Evolutionary conservation across 116 monocot species (phyloP), one percentile per base, ranked within the genome.

Genomic region (Cymodocea nodosa): DNA sequence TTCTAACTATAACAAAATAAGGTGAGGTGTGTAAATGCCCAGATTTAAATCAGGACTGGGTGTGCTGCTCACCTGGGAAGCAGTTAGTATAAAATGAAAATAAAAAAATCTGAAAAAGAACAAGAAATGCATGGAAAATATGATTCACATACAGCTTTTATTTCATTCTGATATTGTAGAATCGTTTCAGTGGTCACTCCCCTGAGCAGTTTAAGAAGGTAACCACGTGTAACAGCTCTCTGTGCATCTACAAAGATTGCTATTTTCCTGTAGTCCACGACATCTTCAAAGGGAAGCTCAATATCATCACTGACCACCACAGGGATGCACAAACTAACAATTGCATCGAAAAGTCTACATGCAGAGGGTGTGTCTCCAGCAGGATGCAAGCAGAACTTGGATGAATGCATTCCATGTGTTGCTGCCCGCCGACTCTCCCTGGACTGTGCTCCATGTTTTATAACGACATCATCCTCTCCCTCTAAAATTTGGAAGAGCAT

Each of bases 351-450:
- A 48, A 95, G 74, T 65, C 94, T 78, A 66, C 95, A 95, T 60
- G 95, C 95, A 24, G 95, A 90, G 9, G 95, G 90, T 14, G 95
- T 90, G 68, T 90, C 90, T 24, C 95, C 90, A 39, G 95, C 95
- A 65, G 90, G 95, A 77, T 95, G 95, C 49, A 95, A 66, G 56
- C 95, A 95, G 58, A 90, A 95, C 65, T 85, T 95, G 56, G 95
- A 95, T 48, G 90, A 87, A 64, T 95, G 90, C 95, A 95, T 90
- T 36, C 95, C 95, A 51, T 78, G 81, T 36, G 79, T 83, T 60
- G 95, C 90, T 77, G 81, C 83, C 15, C 95, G 81, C 55, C 90
- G 52, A 55, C 90, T 87, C 74, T 83, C 95, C 73, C 90, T 85
- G 2, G 95, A 95, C 71, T 95, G 95, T 50, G 95, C 52, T 53